A percentile compares a stretch with the other conserved stretches of the same genome.
Conservation (phyloP, 1,284 basidiomycete genomes). For the Thelephora terrestris region DNA sequence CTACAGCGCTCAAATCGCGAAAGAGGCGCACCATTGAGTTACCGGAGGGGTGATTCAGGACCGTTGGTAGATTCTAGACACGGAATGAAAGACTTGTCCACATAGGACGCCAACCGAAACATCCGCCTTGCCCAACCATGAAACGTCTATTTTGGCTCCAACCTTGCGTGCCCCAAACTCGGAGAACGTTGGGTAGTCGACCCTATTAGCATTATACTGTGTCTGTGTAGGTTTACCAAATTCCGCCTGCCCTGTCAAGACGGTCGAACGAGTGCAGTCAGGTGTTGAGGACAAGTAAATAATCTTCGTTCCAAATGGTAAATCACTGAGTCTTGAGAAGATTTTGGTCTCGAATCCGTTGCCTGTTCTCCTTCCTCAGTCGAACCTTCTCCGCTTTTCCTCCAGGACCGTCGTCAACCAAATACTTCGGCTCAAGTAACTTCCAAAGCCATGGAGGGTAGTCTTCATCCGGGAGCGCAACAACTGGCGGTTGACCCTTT, state of each 20-base stretch:
- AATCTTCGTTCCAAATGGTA: background rate
- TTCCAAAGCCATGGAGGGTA: constrained; percentile 92
- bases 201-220: no score
- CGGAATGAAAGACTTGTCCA: no score
- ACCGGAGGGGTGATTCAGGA: no score
- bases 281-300: background rate
- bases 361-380: constrained; percentile 50
- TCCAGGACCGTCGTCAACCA: constrained; percentile 60
- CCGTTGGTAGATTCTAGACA: no score
- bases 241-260: no score
- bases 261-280: no score
- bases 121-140: no score
- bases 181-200: no score
- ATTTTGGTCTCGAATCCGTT: constrained; percentile 62
- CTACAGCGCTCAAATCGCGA: constrained; percentile 65
- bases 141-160: no score
- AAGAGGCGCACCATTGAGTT: constrained; percentile 23
- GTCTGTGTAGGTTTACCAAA: no score
- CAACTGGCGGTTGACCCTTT: constrained; percentile 74
- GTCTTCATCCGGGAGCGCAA: constrained; percentile 74
- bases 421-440: constrained; percentile 47
- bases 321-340: constrained; percentile 64
- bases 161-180: no score
- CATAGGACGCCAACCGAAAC: no score
- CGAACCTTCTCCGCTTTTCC: constrained; percentile 54